Base-by-base conservation (phyloP, 495 filamentous ascomycete species). In the Cairneyella variabilis region DNA sequence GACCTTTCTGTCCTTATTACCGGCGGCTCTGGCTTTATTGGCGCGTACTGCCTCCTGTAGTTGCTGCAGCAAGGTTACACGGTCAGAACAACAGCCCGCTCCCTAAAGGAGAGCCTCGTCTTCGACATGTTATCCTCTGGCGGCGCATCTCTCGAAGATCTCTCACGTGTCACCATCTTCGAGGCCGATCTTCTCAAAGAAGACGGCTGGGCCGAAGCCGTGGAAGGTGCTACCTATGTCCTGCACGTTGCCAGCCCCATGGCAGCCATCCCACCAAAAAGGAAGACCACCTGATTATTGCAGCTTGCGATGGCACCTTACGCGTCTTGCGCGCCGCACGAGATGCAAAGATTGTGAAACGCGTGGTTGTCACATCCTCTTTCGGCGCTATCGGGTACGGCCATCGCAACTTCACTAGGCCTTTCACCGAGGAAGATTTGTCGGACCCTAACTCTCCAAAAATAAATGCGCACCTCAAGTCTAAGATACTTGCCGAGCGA, bases 11-110 rank as follows among this genome's bases (percentile, higher is more conserved):
- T n/a, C n/a, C n/a, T n/a, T n/a, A n/a, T 70, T 48, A 66, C 64
- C 21, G 56, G 67, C 23, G 58, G 57, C 12, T 64, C 67, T 6
- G 69, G 68, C 54, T 66, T 64, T 52, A 68, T 71, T 26, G 71
- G 69, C n/a, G 57, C 65, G 12, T 54, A 70, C 14, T 51, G 51
- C 23, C 50, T 56, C 6, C 30, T 52, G 10, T 21, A 55, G 0
- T 40, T 57, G 12, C 41, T 68, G 12, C 20, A 57, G 46, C 57
- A 64, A 18, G 59, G 65, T 28, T 61, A 55, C 50, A 41, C 38
- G 9, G 58, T 64, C 4, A 60, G 63, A 14, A 32, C 63, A 4
- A 52, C 46, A 20, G 48, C 66, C 48, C 63, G 66, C 27, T 23
- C 17, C 16, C 48, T 51, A 32, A 34, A 34, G 14, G 14, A 34